Percentiles rank a stretch among this genome's conserved stretches.
Evolutionary conservation across 768 basidiomycete genomes (phyloP).

Genomic region (Tubosaeta brunneosetosa): DNA sequence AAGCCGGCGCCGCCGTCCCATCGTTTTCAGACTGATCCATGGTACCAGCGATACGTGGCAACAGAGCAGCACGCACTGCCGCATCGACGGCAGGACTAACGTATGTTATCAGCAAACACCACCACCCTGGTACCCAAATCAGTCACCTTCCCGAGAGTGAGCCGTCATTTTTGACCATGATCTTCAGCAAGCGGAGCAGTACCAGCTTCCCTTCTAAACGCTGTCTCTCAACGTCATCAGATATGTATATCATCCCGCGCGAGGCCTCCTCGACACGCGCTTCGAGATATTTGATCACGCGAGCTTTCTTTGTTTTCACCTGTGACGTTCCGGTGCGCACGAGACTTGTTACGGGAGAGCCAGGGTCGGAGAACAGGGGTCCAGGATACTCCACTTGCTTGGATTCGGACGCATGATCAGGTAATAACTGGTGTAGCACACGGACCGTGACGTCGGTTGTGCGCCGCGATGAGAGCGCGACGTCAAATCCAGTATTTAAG

Average conservation of each 20-base stretch:
- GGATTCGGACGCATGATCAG: slow-evolving; percentile 55
- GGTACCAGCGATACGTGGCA: slow-evolving; percentile 48
- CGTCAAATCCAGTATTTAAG: slow-evolving; percentile 70
- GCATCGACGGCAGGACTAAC: slow-evolving; percentile 61
- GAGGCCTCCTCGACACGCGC: slow-evolving; percentile 73
- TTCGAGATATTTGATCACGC: slow-evolving; percentile 72
- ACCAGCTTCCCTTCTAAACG: slow-evolving; percentile 73
- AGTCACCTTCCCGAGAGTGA: slow-evolving; percentile 75
- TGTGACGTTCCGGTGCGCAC: slow-evolving; percentile 61
- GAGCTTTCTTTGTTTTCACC: slow-evolving; percentile 78
- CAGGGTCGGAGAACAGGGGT: slow-evolving; percentile 77
- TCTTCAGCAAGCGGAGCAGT: slow-evolving; percentile 66
- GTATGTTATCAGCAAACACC: slow-evolving; percentile 14
- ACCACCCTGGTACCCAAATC: neutral
- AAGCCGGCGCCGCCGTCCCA: slow-evolving; percentile 26
- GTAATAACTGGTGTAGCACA: slow-evolving; percentile 61
- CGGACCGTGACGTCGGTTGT: slow-evolving; percentile 68
- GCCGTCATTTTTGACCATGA: slow-evolving; percentile 89
- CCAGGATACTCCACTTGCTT: slow-evolving; percentile 71
- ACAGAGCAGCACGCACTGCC: slow-evolving; percentile 67
- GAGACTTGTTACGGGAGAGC: slow-evolving; percentile 56
- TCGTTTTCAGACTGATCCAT: slow-evolving; percentile 19
- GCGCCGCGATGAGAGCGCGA: slow-evolving; percentile 66
- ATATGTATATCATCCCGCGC: slow-evolving; percentile 68
- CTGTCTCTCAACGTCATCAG: slow-evolving; percentile 47